phyloP scores from a whole-genome alignment of 169 alveolate genomes.

The Perkinsus marinus region DNA sequence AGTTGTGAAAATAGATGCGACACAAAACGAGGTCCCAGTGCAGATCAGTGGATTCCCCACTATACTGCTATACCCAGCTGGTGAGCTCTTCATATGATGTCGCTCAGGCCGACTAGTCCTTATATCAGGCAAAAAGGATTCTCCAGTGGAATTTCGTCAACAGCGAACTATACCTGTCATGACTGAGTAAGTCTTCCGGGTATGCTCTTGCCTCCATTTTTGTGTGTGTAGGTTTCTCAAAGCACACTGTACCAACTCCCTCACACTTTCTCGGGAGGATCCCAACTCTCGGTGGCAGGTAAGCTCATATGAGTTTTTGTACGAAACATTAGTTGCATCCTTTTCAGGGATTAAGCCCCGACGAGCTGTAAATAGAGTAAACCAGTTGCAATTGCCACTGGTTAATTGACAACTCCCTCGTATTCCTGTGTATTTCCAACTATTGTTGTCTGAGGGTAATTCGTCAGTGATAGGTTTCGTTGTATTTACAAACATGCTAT shows the following conservation, averaged over 20 bases:
- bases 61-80: conserved; percentile 5
- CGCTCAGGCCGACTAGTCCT: background rate
- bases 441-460: too few relatives aligned
- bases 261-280: background rate
- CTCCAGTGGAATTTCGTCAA: background rate
- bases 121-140: background rate
- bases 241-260: background rate
- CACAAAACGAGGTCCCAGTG: conserved; percentile 25
- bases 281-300: background rate
- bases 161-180: background rate
- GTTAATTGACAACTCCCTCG: too few relatives aligned
- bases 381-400: too few relatives aligned
- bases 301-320: background rate
- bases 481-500: too few relatives aligned
- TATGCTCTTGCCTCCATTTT: background rate
- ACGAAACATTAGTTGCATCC: background rate
- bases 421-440: too few relatives aligned
- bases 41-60: conserved; percentile 23
- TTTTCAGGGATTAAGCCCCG: background rate
- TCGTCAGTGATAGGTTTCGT: too few relatives aligned
- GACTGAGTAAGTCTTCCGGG: background rate
- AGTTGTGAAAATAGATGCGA: conserved; percentile 28
- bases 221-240: background rate
- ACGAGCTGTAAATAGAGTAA: background rate
- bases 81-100: background rate